Evolutionary conservation across 345 rosid species (phyloP).

Genomic region (Lepidium didymum): DNA sequence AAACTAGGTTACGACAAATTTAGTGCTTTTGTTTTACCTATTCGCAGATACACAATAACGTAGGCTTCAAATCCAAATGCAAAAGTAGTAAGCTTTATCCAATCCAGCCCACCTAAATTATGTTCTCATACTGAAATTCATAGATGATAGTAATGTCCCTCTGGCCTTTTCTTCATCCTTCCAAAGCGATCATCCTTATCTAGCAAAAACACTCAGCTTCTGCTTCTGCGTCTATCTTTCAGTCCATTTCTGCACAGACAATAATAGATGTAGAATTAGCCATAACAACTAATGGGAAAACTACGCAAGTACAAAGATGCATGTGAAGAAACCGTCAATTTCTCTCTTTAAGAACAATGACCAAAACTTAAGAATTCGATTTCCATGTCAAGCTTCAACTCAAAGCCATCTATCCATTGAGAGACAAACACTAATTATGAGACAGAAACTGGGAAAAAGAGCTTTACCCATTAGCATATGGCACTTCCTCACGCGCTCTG

Average conservation of each 20-base stretch:
- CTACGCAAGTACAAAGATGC: background rate
- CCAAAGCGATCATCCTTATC: conserved; percentile 5
- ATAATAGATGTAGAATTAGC: background rate
- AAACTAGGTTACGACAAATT: conserved; percentile 26
- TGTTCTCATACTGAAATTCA: conserved; percentile 40
- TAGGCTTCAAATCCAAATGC: conserved; percentile 30
- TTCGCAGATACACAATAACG: conserved; percentile 26
- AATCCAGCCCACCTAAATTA: conserved; percentile 50
- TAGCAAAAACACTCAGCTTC: conserved; percentile 55
- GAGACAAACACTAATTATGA: background rate
- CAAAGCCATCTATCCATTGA: background rate
- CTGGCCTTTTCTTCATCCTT: conserved; percentile 27
- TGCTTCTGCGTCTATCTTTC: conserved; percentile 83
- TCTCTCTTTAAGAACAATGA: background rate
- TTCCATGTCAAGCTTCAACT: background rate
- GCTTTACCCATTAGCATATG: conserved; percentile 83
- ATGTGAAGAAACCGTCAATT: background rate
- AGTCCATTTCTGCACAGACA: conserved; percentile 59
- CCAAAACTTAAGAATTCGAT: background rate
- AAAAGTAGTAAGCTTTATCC: conserved; percentile 57
- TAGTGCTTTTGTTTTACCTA: conserved; percentile 19
- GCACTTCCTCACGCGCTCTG: conserved; percentile 73
- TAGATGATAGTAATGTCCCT: conserved; percentile 59
- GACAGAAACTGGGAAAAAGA: background rate
- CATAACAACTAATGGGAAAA: background rate